A percentile compares a stretch with the other conserved stretches of the same genome.
phyloP scores from a whole-genome alignment of 75 land plant genomes.

The Adiantum capillusveneris region DNA sequence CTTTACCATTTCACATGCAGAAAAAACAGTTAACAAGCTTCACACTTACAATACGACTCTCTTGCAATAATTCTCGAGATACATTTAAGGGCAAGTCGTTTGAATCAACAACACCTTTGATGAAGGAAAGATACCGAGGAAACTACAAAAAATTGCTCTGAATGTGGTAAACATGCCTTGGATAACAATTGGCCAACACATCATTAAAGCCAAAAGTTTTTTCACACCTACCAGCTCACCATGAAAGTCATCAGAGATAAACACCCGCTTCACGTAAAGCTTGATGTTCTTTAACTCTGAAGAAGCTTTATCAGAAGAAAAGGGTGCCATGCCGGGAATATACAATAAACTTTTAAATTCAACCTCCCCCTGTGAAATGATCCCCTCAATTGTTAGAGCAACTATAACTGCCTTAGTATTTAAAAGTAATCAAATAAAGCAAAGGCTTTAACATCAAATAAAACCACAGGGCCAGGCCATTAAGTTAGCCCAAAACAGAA shows the following conservation, averaged over 20 bases:
- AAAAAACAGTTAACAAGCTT: no score
- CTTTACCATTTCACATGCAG: background rate
- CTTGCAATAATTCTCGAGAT: conserved; percentile 93
- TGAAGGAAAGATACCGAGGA: conserved; percentile 82
- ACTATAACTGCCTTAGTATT: no score
- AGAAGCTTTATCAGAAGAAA: conserved; percentile 52
- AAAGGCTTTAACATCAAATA: no score
- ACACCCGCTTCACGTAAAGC: conserved; percentile 88
- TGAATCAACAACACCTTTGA: conserved; percentile 97
- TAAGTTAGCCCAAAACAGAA: no score
- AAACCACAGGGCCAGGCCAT: no score
- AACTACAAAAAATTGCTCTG: conserved; percentile 34
- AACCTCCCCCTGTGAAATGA: conserved; percentile 90
- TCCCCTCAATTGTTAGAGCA: no score
- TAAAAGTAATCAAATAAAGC: no score
- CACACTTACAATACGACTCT: conserved; percentile 82
- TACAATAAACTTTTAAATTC: conserved; percentile 87
- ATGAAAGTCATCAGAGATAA: conserved; percentile 94
- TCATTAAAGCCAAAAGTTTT: background rate
- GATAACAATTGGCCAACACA: background rate
- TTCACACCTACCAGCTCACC: conserved; percentile 77
- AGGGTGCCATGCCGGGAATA: conserved; percentile 95
- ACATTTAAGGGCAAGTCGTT: conserved; percentile 97
- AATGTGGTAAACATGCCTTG: background rate
- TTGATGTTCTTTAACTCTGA: conserved; percentile 45